phyloP scores from a whole-genome alignment of 176 grass and related monocot species.

The Urochloa ruziziensis region DNA sequence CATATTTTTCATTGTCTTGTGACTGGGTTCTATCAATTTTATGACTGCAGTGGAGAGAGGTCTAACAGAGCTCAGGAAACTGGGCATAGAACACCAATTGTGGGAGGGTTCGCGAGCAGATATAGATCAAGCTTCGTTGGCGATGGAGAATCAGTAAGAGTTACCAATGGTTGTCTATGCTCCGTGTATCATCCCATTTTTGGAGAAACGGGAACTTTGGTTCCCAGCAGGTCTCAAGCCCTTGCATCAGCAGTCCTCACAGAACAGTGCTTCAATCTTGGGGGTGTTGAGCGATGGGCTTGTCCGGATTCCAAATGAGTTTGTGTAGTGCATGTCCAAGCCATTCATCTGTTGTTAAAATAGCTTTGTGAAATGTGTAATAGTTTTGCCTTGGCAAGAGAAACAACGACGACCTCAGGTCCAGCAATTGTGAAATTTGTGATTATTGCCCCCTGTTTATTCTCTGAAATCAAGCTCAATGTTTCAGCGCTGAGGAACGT shows the following conservation, averaged over 20 bases:
- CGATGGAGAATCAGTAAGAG: constrained; percentile 44
- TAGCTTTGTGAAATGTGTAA: constrained; percentile 48
- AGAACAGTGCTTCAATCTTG: not conserved
- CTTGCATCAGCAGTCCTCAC: not conserved
- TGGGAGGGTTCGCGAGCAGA: constrained; percentile 87
- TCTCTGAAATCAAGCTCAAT: not conserved
- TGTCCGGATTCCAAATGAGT: constrained; percentile 23
- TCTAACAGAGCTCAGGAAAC: constrained; percentile 83
- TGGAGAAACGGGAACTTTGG: constrained; percentile 33
- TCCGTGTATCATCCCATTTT: constrained; percentile 32
- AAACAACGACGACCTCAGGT: constrained; percentile 20
- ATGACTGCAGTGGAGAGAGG: constrained; percentile 86
- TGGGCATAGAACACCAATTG: constrained; percentile 79
- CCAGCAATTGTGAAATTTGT: constrained; percentile 57
- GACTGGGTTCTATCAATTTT: constrained; percentile 23
- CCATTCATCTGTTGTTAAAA: constrained; percentile 36
- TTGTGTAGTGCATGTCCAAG: constrained; percentile 28
- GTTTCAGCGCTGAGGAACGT: not conserved
- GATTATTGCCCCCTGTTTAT: constrained; percentile 16
- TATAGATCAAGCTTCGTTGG: constrained; percentile 60
- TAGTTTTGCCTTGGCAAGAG: constrained; percentile 20
- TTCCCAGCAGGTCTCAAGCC: constrained; percentile 19
- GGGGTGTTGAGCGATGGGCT: constrained; percentile 17
- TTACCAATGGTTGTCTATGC: constrained; percentile 15
- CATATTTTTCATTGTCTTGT: not conserved